Percentiles rank a stretch among this genome's conserved stretches.
These are phyloP conservation scores for Magnusiomyces suaveolens DNA, from an alignment of 1,139 yeast species.

Conservation along the genomic window DNA sequence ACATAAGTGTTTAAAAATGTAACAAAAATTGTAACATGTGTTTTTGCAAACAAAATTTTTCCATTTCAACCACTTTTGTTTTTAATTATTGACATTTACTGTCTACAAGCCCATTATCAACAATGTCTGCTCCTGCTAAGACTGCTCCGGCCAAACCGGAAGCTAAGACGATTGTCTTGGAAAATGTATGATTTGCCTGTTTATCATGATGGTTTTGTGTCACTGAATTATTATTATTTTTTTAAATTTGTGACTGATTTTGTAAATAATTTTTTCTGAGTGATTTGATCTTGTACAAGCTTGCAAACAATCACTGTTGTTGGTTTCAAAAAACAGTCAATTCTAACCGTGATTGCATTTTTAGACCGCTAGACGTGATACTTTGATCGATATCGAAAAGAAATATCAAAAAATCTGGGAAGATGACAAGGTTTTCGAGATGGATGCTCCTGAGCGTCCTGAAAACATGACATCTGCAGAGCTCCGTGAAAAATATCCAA, in stretches of 20 bases:
- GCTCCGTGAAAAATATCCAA: slow-evolving; percentile 71
- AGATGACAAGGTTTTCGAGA: slow-evolving; percentile 73
- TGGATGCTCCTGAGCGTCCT: slow-evolving; percentile 77
- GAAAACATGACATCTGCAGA: slow-evolving; percentile 57
- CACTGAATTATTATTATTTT: too few species aligned
- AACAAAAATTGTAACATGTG: background rate
- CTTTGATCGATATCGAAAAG: slow-evolving; percentile 79
- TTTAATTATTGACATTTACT: background rate
- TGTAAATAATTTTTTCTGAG: too few species aligned
- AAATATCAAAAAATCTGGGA: slow-evolving; percentile 84
- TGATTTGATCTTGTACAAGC: too few species aligned
- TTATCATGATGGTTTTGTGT: background rate
- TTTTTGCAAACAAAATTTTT: background rate
- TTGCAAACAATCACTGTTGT: too few species aligned
- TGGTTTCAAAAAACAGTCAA: background rate
- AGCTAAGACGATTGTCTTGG: slow-evolving; percentile 34
- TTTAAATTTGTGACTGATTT: background rate
- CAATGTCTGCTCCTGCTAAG: slow-evolving; percentile 12
- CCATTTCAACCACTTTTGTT: background rate
- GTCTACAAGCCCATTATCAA: slow-evolving; percentile 2
- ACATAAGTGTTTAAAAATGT: background rate
- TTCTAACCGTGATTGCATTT: background rate
- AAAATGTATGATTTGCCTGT: slow-evolving; percentile 30
- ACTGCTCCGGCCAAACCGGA: slow-evolving; percentile 15
- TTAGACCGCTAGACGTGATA: slow-evolving; percentile 83